A percentile compares a stretch with the other conserved stretches of the same genome.
Conservation (phyloP, 257 asterid genomes). For the Solanum chiquidenum region DNA sequence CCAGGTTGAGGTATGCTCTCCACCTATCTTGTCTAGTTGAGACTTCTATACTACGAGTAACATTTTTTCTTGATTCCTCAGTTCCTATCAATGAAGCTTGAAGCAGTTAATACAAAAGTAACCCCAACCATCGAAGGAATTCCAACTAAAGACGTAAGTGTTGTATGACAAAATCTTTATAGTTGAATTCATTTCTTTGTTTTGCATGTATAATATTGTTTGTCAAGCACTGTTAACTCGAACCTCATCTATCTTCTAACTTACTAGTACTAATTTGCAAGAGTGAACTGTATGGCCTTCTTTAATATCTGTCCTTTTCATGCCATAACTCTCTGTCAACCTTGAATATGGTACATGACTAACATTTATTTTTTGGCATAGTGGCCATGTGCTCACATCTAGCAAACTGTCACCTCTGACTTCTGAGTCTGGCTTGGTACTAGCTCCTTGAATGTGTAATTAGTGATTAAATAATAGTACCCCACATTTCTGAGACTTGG, state of each 20-base stretch:
- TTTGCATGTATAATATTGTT: neutral
- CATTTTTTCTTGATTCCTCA: constrained; percentile 9
- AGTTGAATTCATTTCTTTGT: neutral
- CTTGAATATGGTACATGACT: neutral
- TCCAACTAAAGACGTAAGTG: constrained; percentile 62
- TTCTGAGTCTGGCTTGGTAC: neutral
- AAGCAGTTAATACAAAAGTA: constrained; percentile 54
- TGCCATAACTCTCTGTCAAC: neutral
- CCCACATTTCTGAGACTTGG: neutral
- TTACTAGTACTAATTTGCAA: neutral
- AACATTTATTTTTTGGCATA: neutral
- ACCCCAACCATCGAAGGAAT: constrained; percentile 36
- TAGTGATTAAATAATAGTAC: neutral
- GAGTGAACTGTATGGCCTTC: neutral
- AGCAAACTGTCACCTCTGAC: neutral
- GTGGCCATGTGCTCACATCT: neutral
- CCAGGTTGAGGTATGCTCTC: constrained; percentile 14
- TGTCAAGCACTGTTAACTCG: neutral
- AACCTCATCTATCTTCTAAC: neutral
- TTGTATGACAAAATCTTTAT: neutral
- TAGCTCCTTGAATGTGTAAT: neutral
- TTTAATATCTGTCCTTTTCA: neutral
- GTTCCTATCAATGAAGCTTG: constrained; percentile 79
- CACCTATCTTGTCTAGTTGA: neutral
- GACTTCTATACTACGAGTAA: neutral